These are phyloP conservation scores for Salix viminalis DNA, from an alignment of 345 rosid genomes.

Conservation along the genomic window DNA sequence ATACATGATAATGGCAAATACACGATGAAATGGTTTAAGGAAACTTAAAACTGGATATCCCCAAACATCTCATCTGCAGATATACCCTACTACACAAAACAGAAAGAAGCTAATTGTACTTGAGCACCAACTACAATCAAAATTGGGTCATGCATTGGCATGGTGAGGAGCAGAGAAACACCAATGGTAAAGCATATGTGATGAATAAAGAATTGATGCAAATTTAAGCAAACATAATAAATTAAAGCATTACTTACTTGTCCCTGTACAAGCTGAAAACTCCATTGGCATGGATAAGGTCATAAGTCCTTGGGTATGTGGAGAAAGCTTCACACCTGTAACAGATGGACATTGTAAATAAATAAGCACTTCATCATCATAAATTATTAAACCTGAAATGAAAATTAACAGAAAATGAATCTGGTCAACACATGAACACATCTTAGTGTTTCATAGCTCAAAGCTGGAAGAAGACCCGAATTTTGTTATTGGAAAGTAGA, in stretches of 20 bases:
- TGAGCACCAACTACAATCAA: neutral
- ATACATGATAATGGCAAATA: neutral
- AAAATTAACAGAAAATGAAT: neutral
- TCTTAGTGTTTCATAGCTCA: neutral
- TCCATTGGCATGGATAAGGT: slow-evolving; percentile 79
- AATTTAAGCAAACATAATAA: neutral
- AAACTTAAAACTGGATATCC: neutral
- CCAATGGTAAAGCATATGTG: neutral
- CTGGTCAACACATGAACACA: neutral
- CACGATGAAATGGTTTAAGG: neutral
- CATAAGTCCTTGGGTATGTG: slow-evolving; percentile 98
- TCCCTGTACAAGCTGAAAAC: slow-evolving; percentile 82
- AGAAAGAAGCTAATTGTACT: neutral
- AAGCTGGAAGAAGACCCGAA: neutral
- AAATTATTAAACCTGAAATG: neutral
- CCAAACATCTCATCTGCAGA: neutral
- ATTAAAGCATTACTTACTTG: slow-evolving; percentile 50
- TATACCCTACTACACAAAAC: neutral
- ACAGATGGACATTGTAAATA: neutral
- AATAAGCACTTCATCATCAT: neutral
- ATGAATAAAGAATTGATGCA: neutral
- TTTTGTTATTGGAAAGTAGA: neutral
- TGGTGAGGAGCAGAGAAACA: neutral
- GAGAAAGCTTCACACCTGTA: slow-evolving; percentile 98
- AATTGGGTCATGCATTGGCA: neutral